Percentiles rank a stretch among this genome's conserved stretches.
Conservation (phyloP, 306 rosid genomes). For the Dryas alaskensis region DNA sequence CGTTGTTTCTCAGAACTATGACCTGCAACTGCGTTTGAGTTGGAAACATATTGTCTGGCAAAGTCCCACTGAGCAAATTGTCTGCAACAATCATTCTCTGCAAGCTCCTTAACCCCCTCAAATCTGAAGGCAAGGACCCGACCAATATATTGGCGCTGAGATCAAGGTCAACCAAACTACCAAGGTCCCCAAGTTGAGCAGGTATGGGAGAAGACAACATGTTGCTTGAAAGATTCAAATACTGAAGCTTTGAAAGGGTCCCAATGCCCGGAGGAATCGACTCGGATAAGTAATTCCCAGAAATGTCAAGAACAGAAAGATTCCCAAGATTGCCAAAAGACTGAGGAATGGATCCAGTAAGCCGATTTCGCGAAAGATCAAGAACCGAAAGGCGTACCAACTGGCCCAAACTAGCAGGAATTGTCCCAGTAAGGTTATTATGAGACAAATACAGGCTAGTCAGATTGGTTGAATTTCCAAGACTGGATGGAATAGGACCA, state of each 20-base stretch:
- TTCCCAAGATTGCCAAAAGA: constrained; percentile 49
- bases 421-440: constrained; percentile 59
- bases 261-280: constrained; percentile 55
- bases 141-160: constrained; percentile 62
- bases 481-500: constrained; percentile 57
- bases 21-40: constrained; percentile 44
- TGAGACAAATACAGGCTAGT: constrained; percentile 58
- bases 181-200: constrained; percentile 53
- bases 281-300: constrained; percentile 58
- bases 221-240: constrained; percentile 74
- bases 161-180: constrained; percentile 77
- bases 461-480: constrained; percentile 70
- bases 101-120: constrained; percentile 60
- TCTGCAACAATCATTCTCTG: constrained; percentile 43
- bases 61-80: constrained; percentile 52
- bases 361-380: constrained; percentile 62
- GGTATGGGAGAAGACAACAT: constrained; percentile 58
- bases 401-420: constrained; percentile 64
- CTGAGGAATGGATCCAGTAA: constrained; percentile 53
- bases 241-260: constrained; percentile 51
- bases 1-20: constrained; percentile 51
- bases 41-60: constrained; percentile 47
- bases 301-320: constrained; percentile 66
- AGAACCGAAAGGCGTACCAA: constrained; percentile 54
- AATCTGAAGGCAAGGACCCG: constrained; percentile 48